These are phyloP conservation scores for Blastobotrys muscicola DNA, from an alignment of 805 yeast species.

Conservation along the genomic window DNA sequence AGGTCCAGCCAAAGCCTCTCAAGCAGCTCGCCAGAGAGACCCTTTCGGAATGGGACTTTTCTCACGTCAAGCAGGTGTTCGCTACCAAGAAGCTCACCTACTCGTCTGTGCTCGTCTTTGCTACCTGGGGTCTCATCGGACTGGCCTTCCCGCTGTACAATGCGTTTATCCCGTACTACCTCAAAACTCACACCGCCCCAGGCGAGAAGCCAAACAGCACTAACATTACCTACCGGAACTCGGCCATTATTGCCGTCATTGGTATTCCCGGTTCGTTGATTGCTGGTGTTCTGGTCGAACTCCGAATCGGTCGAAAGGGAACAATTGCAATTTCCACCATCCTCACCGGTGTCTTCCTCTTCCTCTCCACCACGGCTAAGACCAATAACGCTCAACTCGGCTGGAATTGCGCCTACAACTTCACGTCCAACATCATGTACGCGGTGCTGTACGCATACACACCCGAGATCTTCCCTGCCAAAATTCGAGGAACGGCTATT, in stretches of 20 bases:
- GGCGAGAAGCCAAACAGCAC: constrained; percentile 11
- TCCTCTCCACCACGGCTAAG: constrained; percentile 11
- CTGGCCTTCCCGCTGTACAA: constrained; percentile 46
- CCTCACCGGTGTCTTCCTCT: constrained; percentile 13
- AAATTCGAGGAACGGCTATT: constrained; percentile 31
- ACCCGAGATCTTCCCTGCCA: constrained; percentile 33
- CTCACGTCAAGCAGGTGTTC: constrained; percentile 39
- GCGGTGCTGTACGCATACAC: constrained; percentile 39
- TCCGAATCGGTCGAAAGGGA: constrained; percentile 12
- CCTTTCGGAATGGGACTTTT: constrained; percentile 7
- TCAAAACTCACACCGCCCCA: constrained; percentile 39
- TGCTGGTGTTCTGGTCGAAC: constrained; percentile 25
- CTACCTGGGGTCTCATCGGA: constrained; percentile 51
- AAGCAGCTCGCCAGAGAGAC: neutral
- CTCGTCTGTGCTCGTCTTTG: constrained; percentile 35
- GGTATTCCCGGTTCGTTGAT: constrained; percentile 44
- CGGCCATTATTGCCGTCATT: constrained; percentile 33
- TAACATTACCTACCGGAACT: constrained; percentile 16
- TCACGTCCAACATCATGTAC: constrained; percentile 19
- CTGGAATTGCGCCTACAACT: constrained; percentile 12
- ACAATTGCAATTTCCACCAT: constrained; percentile 9
- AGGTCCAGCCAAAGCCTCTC: neutral
- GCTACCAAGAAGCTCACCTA: constrained; percentile 34
- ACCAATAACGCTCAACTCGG: constrained; percentile 10
- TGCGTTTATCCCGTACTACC: constrained; percentile 43